These are phyloP conservation scores for Eimeria praecox DNA, from an alignment of 169 alveolate species.

Conservation along the genomic window DNA sequence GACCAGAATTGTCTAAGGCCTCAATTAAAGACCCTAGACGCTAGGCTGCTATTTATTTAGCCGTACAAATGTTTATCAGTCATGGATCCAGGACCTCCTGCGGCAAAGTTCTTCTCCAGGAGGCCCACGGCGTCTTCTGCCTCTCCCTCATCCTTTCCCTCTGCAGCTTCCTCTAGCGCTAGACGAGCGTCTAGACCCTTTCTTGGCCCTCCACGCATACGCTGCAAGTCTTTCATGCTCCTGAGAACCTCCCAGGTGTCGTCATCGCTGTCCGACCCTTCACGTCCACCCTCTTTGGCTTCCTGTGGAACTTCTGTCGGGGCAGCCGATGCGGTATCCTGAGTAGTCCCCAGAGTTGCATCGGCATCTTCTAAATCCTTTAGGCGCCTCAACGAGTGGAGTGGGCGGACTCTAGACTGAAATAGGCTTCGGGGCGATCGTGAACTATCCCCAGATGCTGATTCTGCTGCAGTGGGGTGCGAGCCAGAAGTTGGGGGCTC, in stretches of 20 bases:
- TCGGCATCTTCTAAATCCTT: constrained; percentile 58
- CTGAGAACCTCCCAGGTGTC: constrained; percentile 56
- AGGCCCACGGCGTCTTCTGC: constrained; percentile 67
- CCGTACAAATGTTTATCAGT: constrained; percentile 51
- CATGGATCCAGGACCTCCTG: constrained; percentile 65
- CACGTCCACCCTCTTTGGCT: neutral
- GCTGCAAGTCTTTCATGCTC: constrained; percentile 68
- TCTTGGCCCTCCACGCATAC: constrained; percentile 66
- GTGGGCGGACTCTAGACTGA: neutral
- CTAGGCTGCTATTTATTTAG: neutral
- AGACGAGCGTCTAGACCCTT: constrained; percentile 50
- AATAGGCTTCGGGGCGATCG: neutral
- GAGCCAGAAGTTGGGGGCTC: neutral
- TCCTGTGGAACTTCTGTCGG: neutral
- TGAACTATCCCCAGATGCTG: neutral
- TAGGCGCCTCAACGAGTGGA: constrained; percentile 49
- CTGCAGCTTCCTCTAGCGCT: neutral
- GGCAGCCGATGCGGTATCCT: neutral
- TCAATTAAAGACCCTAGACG: neutral
- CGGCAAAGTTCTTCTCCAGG: constrained; percentile 58
- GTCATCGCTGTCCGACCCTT: constrained; percentile 37
- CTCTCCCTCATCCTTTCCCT: constrained; percentile 42
- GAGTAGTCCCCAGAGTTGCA: constrained; percentile 8
- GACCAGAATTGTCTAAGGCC: neutral
- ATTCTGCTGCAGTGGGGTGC: neutral